A percentile compares a stretch with the other conserved stretches of the same genome.
These are phyloP conservation scores for Cutaneotrichosporon dermatis DNA, from an alignment of 1,284 basidiomycete species.

Conservation along the genomic window DNA sequence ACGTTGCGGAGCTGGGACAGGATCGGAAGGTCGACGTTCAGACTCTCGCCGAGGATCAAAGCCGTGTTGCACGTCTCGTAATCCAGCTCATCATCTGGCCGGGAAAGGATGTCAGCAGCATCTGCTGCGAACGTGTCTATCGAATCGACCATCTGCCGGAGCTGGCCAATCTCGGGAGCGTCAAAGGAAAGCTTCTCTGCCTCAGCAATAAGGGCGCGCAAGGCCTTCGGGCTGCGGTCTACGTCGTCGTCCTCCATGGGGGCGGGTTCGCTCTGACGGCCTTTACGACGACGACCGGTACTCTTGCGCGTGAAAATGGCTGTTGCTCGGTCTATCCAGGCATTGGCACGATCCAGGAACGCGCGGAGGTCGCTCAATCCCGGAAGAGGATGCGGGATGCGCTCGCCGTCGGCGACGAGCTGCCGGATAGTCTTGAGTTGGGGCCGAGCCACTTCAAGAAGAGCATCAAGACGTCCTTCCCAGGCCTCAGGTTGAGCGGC, in stretches of 20 bases:
- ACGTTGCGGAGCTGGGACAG: conserved; percentile 31
- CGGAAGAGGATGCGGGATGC: conserved; percentile 67
- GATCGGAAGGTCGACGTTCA: conserved; percentile 45
- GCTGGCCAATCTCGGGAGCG: conserved; percentile 41
- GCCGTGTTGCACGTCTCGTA: conserved; percentile 33
- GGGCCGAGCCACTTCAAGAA: conserved; percentile 68
- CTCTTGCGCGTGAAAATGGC: conserved; percentile 36
- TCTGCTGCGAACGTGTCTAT: conserved; percentile 39
- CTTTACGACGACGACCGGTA: conserved; percentile 31
- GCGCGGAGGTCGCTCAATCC: conserved; percentile 69
- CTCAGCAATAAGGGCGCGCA: conserved; percentile 33
- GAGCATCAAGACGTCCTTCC: conserved; percentile 64
- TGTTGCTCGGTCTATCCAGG: conserved; percentile 60
- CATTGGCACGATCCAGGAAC: conserved; percentile 72
- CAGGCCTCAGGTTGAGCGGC: conserved; percentile 71
- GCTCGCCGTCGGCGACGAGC: conserved; percentile 78
- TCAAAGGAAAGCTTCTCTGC: conserved; percentile 45
- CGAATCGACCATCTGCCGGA: conserved; percentile 33
- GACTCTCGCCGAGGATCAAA: conserved; percentile 39
- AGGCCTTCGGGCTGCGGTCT: conserved; percentile 31
- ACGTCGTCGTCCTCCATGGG: conserved; percentile 24
- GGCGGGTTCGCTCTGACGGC: conserved; percentile 25
- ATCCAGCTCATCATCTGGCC: conserved; percentile 33
- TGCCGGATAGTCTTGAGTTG: conserved; percentile 69
- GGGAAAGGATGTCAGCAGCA: conserved; percentile 30